Evolutionary conservation across 805 yeast genomes (phyloP).

Genomic region (Candida boleticola): DNA sequence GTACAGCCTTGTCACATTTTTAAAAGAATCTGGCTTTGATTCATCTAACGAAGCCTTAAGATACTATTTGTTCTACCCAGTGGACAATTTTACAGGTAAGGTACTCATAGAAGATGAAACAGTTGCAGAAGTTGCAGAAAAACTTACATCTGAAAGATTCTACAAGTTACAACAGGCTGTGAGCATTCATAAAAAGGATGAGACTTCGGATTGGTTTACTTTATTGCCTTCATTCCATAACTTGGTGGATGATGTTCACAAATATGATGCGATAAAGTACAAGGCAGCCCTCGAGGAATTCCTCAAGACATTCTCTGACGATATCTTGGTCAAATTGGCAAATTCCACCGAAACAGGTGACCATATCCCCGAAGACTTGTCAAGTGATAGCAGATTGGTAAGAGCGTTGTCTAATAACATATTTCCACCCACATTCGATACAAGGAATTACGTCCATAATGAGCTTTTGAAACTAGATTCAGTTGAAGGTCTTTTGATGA

Average conservation of each 20-base stretch:
- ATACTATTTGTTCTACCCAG: constrained; percentile 33
- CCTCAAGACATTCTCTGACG: neutral
- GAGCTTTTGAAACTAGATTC: neutral
- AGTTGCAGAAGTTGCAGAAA: neutral
- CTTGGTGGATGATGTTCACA: neutral
- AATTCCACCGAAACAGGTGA: neutral
- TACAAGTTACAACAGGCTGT: constrained; percentile 7
- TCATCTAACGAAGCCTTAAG: constrained; percentile 9
- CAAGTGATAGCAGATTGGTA: neutral
- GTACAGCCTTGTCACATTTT: constrained; percentile 3
- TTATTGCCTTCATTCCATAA: constrained; percentile 10
- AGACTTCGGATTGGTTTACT: constrained; percentile 4
- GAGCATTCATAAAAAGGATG: neutral
- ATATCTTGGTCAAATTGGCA: neutral
- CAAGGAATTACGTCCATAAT: neutral
- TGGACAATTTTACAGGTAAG: constrained; percentile 44
- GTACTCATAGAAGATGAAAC: constrained; percentile 22
- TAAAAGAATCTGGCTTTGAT: constrained; percentile 4
- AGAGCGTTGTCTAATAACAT: neutral
- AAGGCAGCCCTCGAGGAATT: neutral
- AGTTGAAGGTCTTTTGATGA: neutral
- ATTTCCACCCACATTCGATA: neutral
- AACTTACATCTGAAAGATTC: neutral
- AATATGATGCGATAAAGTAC: neutral
- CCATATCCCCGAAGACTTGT: neutral